Base-by-base conservation (phyloP, 2,329 filamentous ascomycete species). In the Fusarium stilboides region DNA sequence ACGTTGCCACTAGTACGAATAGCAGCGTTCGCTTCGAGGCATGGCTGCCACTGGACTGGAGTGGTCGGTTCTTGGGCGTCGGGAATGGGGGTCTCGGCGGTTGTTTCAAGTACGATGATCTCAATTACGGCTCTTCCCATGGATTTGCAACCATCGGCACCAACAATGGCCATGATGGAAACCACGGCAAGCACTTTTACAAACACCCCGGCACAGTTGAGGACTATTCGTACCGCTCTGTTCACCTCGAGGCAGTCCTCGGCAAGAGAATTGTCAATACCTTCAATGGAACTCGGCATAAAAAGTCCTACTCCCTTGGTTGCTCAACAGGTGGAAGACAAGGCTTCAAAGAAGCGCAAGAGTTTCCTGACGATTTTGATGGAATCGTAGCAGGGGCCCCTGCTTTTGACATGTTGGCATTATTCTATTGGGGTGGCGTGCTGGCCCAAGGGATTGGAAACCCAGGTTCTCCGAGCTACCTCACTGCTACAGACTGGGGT, bases 261-360 rank as follows among this genome's bases (percentile, higher is more conserved):
- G 55, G 20, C 2, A 57, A 49, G 12, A 19, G 24, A 14, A 43
- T 53, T 5, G 36, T 56, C 20, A 17, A 50, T 19, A 20, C 28
- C 2, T 87, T 86, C 75, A 89, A 89, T 70, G 76, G 76, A 6
- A 60, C 62, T 7, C 8, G 37, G 0, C 76, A 79, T 2, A 74
- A 77, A 2, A 84, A 83, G 60, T 83, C 81, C 2, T 90, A 89
- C 75, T 89, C 84, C 68, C 73, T 84, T 4, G 88, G 88, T 17
- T 89, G 88, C 72, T 89, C 86, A 0, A 85, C 85, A 0, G 88
- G 88, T 12, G 88, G 88, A 1, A 80, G 87, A 1, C 86, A 89
- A 77, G 88, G 86, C 9, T 78, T 88, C 34, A 86, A 85, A 56
- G 82, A 83, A 17, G 82, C 85, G 0, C 82, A 89, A 69, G 72